Evolutionary conservation across 2,329 filamentous ascomycete genomes (phyloP), one percentile per base, ranked within the genome.

Genomic region (Aspergillus unguis): DNA sequence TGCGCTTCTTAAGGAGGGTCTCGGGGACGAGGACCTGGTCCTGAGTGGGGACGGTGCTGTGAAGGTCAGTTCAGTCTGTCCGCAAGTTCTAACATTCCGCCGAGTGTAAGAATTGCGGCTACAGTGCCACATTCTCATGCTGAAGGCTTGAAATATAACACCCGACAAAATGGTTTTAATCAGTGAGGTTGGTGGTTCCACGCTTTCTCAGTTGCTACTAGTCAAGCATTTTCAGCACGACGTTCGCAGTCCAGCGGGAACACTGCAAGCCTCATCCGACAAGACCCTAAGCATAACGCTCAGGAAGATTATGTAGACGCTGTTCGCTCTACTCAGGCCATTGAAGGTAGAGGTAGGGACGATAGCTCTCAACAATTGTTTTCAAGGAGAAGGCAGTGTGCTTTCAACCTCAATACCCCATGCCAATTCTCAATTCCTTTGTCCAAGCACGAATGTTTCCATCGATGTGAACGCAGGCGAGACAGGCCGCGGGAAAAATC

Each of bases 1-100:
- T 99, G 83, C 94, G 90, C 90, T 99, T 99, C 89, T 99, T 99
- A 78, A 99, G 86, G 73, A 99, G 90, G 71, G 94, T 99, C 90
- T 99, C 94, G 68, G 94, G 94, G 75, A 97, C 90, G 77, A 97
- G 84, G 77, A 99, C 86, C 78, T 97, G 88, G 78, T 96, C 90
- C 79, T 92, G 80, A 77, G 91, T 95, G 67, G 94, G 90, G 73
- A 96, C 89, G 80, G 85, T 86, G 80, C 91, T 96, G 74, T 72
- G 74, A 62, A 74, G 70, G 76, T 85, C 76, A 90, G 86, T 88
- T 90, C 85, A 89, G 87, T 89, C 85, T 84, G 82, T 83, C 85
- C 80, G 83, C 72, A 76, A 67, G 66, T 79, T 82, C 83, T 73
- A 79, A 77, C 78, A 65, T 65, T 68, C 76, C 87, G 88, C 88